Percentiles rank a stretch among this genome's conserved stretches.
Evolutionary conservation across 345 rosid species (phyloP).

Genomic region (Linum usitatissimum): DNA sequence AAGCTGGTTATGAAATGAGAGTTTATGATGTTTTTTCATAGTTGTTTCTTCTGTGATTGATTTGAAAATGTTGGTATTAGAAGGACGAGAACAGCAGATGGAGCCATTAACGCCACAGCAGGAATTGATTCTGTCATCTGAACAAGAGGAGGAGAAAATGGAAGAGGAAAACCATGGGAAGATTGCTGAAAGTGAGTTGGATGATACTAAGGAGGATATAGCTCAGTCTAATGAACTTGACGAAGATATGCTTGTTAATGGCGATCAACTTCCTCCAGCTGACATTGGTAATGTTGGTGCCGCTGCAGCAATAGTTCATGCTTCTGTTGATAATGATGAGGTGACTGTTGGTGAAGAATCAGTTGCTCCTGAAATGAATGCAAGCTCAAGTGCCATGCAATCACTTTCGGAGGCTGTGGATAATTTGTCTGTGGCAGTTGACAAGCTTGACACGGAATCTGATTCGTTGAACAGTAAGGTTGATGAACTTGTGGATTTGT

Average conservation of each 20-base stretch:
- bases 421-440: slow-evolving; percentile 11
- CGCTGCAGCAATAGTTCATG: slow-evolving; percentile 18
- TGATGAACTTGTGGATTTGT: slow-evolving; percentile 19
- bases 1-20: slow-evolving; percentile 19
- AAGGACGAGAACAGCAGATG: slow-evolving; percentile 60
- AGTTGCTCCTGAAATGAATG: slow-evolving; percentile 27
- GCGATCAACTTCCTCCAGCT: slow-evolving; percentile 14
- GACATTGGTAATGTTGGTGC: slow-evolving; percentile 20
- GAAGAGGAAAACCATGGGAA: slow-evolving; percentile 22
- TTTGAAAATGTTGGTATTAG: slow-evolving; percentile 9
- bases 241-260: slow-evolving; percentile 24
- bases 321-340: slow-evolving; percentile 23
- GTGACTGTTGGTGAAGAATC: slow-evolving; percentile 22
- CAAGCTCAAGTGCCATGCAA: slow-evolving; percentile 20
- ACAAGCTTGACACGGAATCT: slow-evolving; percentile 23
- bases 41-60: neutral
- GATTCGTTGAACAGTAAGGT: slow-evolving; percentile 17
- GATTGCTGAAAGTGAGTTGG: slow-evolving; percentile 19
- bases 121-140: slow-evolving; percentile 33
- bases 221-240: slow-evolving; percentile 26
- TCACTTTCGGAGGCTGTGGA: slow-evolving; percentile 27
- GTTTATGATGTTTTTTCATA: neutral
- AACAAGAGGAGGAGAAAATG: slow-evolving; percentile 28
- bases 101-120: slow-evolving; percentile 54
- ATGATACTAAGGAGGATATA: slow-evolving; percentile 23